phyloP scores from a whole-genome alignment of 768 basidiomycete species.

The Russula brevipes region DNA sequence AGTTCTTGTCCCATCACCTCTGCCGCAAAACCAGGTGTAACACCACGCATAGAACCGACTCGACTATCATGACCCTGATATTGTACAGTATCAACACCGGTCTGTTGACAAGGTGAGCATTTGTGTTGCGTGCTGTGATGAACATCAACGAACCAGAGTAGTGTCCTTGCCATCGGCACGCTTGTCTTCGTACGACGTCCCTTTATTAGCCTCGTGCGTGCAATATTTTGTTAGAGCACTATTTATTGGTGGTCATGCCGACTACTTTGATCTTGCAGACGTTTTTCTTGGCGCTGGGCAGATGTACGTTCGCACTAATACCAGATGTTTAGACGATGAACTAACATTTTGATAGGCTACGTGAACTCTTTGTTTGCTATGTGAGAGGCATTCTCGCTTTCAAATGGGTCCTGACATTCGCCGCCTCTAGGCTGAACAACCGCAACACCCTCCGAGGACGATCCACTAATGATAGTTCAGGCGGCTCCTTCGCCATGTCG shows the following conservation, averaged over 20 bases:
- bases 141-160: background rate
- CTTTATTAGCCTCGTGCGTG: background rate
- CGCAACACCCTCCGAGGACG: background rate
- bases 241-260: conserved; percentile 34
- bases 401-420: background rate
- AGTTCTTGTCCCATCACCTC: conserved; percentile 13
- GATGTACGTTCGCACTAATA: conserved; percentile 35
- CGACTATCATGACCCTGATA: conserved; percentile 28
- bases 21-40: background rate
- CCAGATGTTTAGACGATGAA: background rate
- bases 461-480: too few species aligned
- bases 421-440: conserved; percentile 10
- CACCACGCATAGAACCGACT: conserved; percentile 27
- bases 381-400: conserved; percentile 31
- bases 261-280: conserved; percentile 45
- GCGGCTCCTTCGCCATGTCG: background rate
- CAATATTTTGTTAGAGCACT: background rate
- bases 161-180: conserved; percentile 23
- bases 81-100: conserved; percentile 30
- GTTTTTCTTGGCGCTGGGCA: conserved; percentile 49
- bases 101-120: conserved; percentile 27
- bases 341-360: conserved; percentile 36
- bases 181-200: conserved; percentile 20
- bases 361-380: conserved; percentile 50
- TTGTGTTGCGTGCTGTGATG: background rate